Base-by-base conservation (phyloP, 208 protist species). In the Leishmania amazonensis region DNA sequence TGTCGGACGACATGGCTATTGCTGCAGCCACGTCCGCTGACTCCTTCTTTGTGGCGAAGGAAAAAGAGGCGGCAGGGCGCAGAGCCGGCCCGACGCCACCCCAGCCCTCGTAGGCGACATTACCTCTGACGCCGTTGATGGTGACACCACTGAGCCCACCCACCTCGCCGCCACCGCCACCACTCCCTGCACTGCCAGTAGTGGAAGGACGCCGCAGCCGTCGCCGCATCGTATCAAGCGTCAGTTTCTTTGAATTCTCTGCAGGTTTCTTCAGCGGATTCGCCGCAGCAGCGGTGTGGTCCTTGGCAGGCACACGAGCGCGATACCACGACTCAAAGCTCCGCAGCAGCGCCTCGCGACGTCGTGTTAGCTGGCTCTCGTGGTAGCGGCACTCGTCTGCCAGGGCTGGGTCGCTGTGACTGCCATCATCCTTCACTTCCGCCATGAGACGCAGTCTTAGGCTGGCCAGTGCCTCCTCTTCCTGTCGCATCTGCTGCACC, bases 261-360 rank as follows among this genome's bases (percentile, higher is more conserved):
- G 15, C 5, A 35, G 28, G 11, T 6, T 28, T n/a, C 15, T 31
- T 45, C 31, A 58, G 15, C 3, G 53, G 24, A 45, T 28, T 47
- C 38, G 49, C 11, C 5, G 1, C 35, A 60, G 38, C 2, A 49
- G 21, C 17, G 57, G 54, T 24, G 35, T 35, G 35, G 62, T 21
- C 31, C 19, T 54, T 11, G 45, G 40, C 62, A n/a, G 15, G 9
- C 42, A 11, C 28, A 51, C 49, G 38, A 45, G 70, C 8, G 13
- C 71, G 19, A 40, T 86, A 47, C 83, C 83, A 86, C 47, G 24
- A 49, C 67, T 86, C 83, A 54, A 86, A 86, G 65, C 31, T 57
- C 24, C 47, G 15, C 53, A 86, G 83, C 40, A 86, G 78, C n/a
- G 49, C 65, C 57, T 79, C 57, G 6, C 83, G 83, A 21, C 35